Base-by-base conservation (phyloP, 352 stramenopile genomes). In the Pythium brachiatum region DNA sequence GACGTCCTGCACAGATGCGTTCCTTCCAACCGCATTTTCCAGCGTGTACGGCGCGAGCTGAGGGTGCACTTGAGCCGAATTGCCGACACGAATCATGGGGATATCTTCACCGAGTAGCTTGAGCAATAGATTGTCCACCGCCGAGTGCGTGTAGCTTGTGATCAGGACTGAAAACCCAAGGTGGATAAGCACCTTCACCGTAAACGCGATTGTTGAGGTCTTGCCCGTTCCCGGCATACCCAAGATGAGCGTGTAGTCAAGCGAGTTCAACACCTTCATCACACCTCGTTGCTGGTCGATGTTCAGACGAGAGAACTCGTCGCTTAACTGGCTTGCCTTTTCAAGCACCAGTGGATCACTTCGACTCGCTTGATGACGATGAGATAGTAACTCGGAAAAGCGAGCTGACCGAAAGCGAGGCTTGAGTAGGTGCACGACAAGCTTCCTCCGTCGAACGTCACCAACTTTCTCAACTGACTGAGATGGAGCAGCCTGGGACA, bases 61-160 rank as follows among this genome's bases (percentile, higher is more conserved):
- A 31, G 81, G 77, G 36, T 94, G 81, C 20, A 95, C 82, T 75
- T 94, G 83, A n/a, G 73, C 66, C 0, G 71, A 59, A 21, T 75
- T 89, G 0, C 88, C 89, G 12, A 97, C 77, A 21, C 89, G 81
- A 51, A 97, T 69, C 66, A 94, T 89, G 16, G 76, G 72, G 2
- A 92, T 52, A 9, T 89, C 64, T 34, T 65, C 62, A 21, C 63
- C 61, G 3, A 92, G 68, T 11, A 99, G 74, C 71, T 99, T 99
- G 18, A 97, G 71, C 26, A 99, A 53, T 29, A 99, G 62, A 68
- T 97, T 98, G 68, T 99, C 97, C n/a, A 99, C 96, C 27, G 97
- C 97, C 7, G 92, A 94, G 73, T 99, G 95, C 3, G 97, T 99
- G 70, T 99, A 99, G 41, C 91, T 97, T 25, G 96, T 98, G 27